Conservation (phyloP, 2,329 filamentous ascomycete species). For the Aspergillus calidoustus region DNA sequence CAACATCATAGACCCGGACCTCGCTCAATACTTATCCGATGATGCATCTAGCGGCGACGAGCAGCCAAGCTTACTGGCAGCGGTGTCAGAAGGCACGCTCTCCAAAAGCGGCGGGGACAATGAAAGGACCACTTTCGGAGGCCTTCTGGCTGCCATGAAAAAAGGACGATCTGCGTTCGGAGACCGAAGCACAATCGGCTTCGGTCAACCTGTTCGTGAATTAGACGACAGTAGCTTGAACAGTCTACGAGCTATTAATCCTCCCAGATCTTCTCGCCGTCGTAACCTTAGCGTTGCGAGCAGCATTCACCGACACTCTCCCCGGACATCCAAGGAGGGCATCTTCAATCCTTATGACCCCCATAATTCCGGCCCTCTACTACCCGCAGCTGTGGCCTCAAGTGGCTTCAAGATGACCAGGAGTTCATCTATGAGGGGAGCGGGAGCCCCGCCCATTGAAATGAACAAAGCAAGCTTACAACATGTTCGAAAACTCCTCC, state of each 20-base stretch:
- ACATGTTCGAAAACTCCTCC: constrained; percentile 83
- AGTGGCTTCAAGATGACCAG: constrained; percentile 63
- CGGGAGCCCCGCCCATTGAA: constrained; percentile 75
- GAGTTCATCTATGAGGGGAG: constrained; percentile 81
- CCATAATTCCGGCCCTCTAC: constrained; percentile 46
- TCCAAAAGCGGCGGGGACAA: constrained; percentile 69
- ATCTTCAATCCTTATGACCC: constrained; percentile 45
- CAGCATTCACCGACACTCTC: constrained; percentile 72
- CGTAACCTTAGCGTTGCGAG: constrained; percentile 86
- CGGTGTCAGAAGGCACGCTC: constrained; percentile 69
- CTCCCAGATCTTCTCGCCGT: constrained; percentile 68
- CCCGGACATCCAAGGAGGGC: constrained; percentile 66
- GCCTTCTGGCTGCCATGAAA: constrained; percentile 72
- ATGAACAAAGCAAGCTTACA: constrained; percentile 85
- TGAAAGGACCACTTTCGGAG: constrained; percentile 74
- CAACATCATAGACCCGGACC: constrained; percentile 96
- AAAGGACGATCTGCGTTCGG: constrained; percentile 74
- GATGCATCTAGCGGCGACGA: constrained; percentile 91
- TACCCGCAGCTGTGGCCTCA: constrained; percentile 38
- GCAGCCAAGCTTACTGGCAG: constrained; percentile 80
- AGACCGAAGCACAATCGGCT: constrained; percentile 74
- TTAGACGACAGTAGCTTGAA: constrained; percentile 67
- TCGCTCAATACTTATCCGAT: constrained; percentile 95
- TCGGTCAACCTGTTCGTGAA: constrained; percentile 72
- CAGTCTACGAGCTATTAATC: constrained; percentile 62